Base-by-base conservation (phyloP, 2,329 filamentous ascomycete genomes). In the Arthrobotrys sinensis region DNA sequence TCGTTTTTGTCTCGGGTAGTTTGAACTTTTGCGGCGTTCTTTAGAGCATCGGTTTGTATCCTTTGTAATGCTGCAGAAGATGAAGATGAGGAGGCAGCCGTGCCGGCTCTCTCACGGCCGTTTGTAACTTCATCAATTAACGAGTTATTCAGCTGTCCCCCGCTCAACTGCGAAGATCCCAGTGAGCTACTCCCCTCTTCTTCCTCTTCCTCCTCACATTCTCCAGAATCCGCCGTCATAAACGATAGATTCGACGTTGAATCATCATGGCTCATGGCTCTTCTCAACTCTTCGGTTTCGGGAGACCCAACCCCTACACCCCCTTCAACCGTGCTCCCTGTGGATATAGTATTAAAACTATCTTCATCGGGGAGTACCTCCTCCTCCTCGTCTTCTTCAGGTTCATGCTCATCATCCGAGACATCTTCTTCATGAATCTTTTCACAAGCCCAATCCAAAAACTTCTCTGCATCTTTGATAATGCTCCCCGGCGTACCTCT, bases 401-500 rank as follows among this genome's bases (percentile, higher is more conserved):
- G 52, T 16, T 69, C 66, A 21, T 70, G 66, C 14, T 82, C 80
- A 11, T 71, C 73, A 38, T 82, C 80, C 10, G 72, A 68, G 8
- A 80, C 76, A 57, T 76, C 71, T 21, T 84, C 82, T 14, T 85
- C 84, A 10, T 84, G 83, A 6, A 87, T 85, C 68, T 86, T 86
- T 36, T 86, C 85, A 79, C 87, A 88, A 2, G 90, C 91, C 94
- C 94, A 97, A 72, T 93, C 89, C 12, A 96, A 83, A 81, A 97
- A 96, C 83, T 94, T 96, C 66, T 88, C 88, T 0, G 93, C 92
- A 83, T 97, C 94, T 48, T 87, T 87, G 28, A 93, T 88, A 81
- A 97, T 96, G 40, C 92, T 92, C 10, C 88, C 90, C 0, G 94
- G 94, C 0, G 94, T 97, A 34, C 92, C 93, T 83, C 93, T 90